Evolutionary conservation across 179 eudicot genomes (phyloP), one percentile per base, ranked within the genome.

Genomic region (Heliamphora ciliata): DNA sequence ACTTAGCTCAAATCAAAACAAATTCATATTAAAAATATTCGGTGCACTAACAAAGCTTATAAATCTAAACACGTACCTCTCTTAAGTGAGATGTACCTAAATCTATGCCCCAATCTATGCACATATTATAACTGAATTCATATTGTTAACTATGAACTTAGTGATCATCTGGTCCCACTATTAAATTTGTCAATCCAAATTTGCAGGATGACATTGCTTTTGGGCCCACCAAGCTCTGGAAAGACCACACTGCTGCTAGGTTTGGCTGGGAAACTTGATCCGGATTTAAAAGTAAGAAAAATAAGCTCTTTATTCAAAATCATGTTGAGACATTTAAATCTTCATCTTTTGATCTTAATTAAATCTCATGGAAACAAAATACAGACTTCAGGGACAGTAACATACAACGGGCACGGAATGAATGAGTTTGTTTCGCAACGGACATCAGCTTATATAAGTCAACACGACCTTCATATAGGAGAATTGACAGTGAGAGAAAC

Each of bases 191-290:
- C 0, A 17, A 58, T 66, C 24, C 24, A 21, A 21, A 21, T 63
- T 76, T 75, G 64, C 80, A 87, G 86, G 70, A 87, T 89, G 89
- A 85, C 89, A 74, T 64, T 89, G 70, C 88, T 89, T 46, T 80
- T 89, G 68, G 91, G 91, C 31, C 91, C 90, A 65, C 90, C 91
- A 58, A 81, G 85, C 79, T 89, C 91, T 15, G 90, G 90, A 47
- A 89, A 89, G 83, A 89, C 90, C 2, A 85, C 90, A 14, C 74
- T 89, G 69, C 66, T 89, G 86, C 78, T 86, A 55, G 90, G 85
- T 60, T 79, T 89, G 83, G 88, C 90, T 44, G 88, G 91, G 52
- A 89, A 84, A 52, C 80, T 80, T 11, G 85, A 48, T 76, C 51
- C 77, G 54, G 73, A 75, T 73, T 67, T 82, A 4, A 76, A 82